Conservation (phyloP, 306 rosid genomes). For the Ziziphus jujuba region DNA sequence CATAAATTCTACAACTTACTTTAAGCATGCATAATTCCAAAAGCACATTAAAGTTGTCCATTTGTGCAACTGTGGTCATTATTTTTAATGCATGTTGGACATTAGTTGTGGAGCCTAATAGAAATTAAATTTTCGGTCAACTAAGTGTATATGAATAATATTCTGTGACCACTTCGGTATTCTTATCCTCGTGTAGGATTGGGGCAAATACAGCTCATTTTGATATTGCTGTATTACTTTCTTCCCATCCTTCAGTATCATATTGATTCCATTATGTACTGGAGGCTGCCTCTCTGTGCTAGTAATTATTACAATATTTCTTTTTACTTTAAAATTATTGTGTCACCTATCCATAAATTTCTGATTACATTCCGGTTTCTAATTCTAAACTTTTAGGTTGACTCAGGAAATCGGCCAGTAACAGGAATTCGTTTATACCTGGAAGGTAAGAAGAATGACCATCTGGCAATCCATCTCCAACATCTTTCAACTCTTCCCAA, state of each 20-base stretch:
- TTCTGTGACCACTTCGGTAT: no score
- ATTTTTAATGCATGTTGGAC: neutral
- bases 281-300: no score
- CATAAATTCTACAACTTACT: neutral
- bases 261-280: no score
- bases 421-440: slow-evolving; percentile 77
- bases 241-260: no score
- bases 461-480: slow-evolving; percentile 81
- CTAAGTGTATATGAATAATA: neutral
- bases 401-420: slow-evolving; percentile 69
- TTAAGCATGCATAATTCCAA: neutral
- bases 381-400: slow-evolving; percentile 51
- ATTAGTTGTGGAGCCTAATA: no score
- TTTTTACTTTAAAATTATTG: neutral
- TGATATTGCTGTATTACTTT: no score
- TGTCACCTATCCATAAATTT: neutral
- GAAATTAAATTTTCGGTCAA: neutral
- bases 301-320: neutral
- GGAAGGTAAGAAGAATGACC: slow-evolving; percentile 79
- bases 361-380: slow-evolving; percentile 14
- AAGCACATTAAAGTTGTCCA: neutral
- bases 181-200: no score
- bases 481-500: slow-evolving; percentile 76
- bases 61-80: neutral
- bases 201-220: no score